Conservation (phyloP, 2,329 filamentous ascomycete species). For the Botrytis pseudocinerea region DNA sequence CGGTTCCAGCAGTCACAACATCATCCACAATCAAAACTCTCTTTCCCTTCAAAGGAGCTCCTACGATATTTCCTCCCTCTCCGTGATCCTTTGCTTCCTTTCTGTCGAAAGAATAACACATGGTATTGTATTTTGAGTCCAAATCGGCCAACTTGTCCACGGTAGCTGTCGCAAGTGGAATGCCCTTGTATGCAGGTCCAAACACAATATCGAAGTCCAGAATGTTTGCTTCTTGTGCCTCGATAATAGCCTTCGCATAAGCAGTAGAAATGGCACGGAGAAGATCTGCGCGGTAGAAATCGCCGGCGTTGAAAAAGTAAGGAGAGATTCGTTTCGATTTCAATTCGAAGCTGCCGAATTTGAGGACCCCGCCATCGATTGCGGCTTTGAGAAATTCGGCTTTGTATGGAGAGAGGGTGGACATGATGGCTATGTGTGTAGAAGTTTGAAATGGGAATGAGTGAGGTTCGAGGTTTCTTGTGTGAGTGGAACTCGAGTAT, state of each 20-base stretch:
- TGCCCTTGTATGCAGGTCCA: conserved; percentile 94
- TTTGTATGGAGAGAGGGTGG: conserved; percentile 63
- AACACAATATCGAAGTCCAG: conserved; percentile 82
- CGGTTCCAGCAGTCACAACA: conserved; percentile 93
- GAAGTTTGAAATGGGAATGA: neutral
- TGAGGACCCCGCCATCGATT: conserved; percentile 68
- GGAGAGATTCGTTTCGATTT: conserved; percentile 91
- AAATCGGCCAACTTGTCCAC: conserved; percentile 73
- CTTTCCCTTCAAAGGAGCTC: conserved; percentile 80
- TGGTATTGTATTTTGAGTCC: conserved; percentile 65
- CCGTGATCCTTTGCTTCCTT: conserved; percentile 97
- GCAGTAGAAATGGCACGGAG: conserved; percentile 76
- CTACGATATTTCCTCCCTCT: conserved; percentile 91
- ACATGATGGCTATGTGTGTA: conserved; percentile 25
- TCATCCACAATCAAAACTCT: conserved; percentile 90
- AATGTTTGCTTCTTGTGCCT: conserved; percentile 43
- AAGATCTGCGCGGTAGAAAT: conserved; percentile 80
- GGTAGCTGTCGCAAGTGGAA: conserved; percentile 80
- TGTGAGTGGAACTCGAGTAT: conserved; percentile 5
- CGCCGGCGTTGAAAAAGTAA: conserved; percentile 97
- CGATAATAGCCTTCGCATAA: conserved; percentile 68
- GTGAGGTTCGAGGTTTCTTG: neutral
- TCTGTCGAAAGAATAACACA: conserved; percentile 89
- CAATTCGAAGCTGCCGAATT: conserved; percentile 81
- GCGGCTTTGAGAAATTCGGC: conserved; percentile 69